Evolutionary conservation across 148 eudicot genomes (phyloP).

Genomic region (Diospyros kaki): DNA sequence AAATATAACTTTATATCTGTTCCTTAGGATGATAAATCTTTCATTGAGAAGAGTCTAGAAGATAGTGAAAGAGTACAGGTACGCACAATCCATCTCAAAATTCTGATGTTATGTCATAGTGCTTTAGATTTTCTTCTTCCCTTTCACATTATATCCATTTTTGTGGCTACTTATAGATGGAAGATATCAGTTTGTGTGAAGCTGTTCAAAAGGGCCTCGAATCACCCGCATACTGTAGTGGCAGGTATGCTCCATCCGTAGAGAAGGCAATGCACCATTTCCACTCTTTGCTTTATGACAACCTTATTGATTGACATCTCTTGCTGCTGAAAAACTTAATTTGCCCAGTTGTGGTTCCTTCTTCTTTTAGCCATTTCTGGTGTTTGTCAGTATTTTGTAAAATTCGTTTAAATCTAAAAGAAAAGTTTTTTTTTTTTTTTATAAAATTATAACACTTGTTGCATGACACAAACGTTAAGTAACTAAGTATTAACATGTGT

Average conservation of each 20-base stretch:
- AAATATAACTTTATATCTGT: background rate
- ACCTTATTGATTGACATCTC: slow-evolving; percentile 21
- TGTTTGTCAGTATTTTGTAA: no score
- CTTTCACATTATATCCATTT: no score
- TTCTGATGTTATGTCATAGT: background rate
- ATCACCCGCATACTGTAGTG: slow-evolving; percentile 65
- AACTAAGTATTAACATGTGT: no score
- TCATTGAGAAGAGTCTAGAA: slow-evolving; percentile 55
- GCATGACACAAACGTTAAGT: no score
- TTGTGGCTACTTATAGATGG: slow-evolving; percentile 40
- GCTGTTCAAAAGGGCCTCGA: slow-evolving; percentile 86
- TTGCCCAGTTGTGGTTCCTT: background rate
- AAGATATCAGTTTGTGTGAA: slow-evolving; percentile 72
- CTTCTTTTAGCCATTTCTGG: background rate
- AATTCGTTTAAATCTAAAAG: no score
- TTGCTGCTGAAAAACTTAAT: background rate
- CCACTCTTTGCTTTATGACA: slow-evolving; percentile 57
- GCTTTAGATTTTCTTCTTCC: background rate
- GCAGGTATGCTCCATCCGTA: slow-evolving; percentile 68
- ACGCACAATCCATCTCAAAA: background rate
- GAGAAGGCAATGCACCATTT: slow-evolving; percentile 95
- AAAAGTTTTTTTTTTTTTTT: no score
- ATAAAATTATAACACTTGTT: no score
- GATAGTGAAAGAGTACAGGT: slow-evolving; percentile 91
- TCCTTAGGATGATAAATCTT: slow-evolving; percentile 54